A percentile compares a stretch with the other conserved stretches of the same genome.
Conservation (phyloP, 768 basidiomycete species). For the Gymnopilus junonius region DNA sequence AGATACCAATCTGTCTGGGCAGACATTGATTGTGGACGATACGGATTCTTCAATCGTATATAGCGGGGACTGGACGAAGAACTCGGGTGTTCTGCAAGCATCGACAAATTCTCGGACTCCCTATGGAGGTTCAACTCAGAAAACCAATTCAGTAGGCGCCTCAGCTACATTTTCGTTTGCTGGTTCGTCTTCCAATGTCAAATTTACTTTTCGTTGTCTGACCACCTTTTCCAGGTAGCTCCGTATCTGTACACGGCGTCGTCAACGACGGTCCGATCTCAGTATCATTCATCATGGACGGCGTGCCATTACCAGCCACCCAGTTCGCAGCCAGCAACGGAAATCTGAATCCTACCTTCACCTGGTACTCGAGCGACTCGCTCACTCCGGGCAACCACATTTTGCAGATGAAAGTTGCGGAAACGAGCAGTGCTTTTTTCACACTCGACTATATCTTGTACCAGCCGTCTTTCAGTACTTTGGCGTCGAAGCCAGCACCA, state of each 20-base stretch:
- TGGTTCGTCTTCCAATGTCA: not conserved
- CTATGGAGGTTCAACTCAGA: not conserved
- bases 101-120: not conserved
- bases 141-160: not conserved
- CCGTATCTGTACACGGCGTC: not conserved
- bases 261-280: not conserved
- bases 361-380: not conserved
- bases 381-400: not conserved
- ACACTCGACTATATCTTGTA: not conserved
- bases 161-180: not conserved
- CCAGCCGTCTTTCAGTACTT: not conserved
- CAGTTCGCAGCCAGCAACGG: not conserved
- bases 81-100: not conserved
- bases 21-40: not conserved
- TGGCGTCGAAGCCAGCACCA: not conserved
- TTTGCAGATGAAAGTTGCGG: not conserved
- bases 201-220: too few species aligned
- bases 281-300: not conserved
- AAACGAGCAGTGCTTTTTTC: not conserved
- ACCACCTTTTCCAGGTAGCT: not conserved
- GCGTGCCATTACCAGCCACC: not conserved
- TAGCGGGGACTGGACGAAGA: not conserved
- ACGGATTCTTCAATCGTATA: not conserved
- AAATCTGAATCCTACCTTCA: not conserved
- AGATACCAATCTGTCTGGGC: not conserved